Evolutionary conservation across 345 rosid genomes (phyloP).

Genomic region (Lepidium aucheri): DNA sequence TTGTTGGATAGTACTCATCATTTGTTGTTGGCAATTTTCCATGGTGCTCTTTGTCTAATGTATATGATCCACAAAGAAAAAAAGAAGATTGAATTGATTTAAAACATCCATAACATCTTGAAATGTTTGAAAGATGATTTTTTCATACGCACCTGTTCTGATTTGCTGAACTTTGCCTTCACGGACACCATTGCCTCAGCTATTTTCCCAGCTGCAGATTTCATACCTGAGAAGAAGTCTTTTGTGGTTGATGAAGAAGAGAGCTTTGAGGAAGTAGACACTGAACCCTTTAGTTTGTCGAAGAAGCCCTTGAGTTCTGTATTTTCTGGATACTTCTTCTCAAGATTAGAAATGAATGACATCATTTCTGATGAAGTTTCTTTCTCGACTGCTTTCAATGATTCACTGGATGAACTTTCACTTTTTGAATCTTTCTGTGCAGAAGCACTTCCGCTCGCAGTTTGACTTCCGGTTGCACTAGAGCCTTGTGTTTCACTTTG

Average conservation of each 20-base stretch:
- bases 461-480: not conserved
- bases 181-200: not conserved
- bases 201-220: not conserved
- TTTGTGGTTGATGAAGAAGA: not conserved
- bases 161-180: not conserved
- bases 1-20: slow-evolving; percentile 8
- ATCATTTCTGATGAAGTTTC: slow-evolving; percentile 11
- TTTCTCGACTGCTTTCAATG: slow-evolving; percentile 11
- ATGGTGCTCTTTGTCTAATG: slow-evolving; percentile 12
- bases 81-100: not conserved
- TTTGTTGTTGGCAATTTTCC: not conserved
- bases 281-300: slow-evolving; percentile 11
- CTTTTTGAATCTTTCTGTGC: not conserved
- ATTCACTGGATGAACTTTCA: not conserved
- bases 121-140: not conserved
- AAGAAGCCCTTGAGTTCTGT: slow-evolving; percentile 19
- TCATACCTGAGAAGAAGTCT: not conserved
- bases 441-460: not conserved
- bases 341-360: slow-evolving; percentile 11
- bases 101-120: too few relatives aligned
- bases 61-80: not conserved
- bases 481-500: too few relatives aligned
- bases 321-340: slow-evolving; percentile 16
- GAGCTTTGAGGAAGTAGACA: slow-evolving; percentile 3
- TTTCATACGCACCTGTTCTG: slow-evolving; percentile 5